Evolutionary conservation across 176 grass and related monocot genomes (phyloP).

Genomic region (Triticum aestivum): IWGSC_CS_RefSeq_v2.1 NC_057806.1:610377305-610377804

Average conservation of each 20-base stretch:
- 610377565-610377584: conserved; percentile 21
- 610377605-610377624: conserved; percentile 60
- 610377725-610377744: conserved; percentile 13
- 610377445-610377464: conserved; percentile 56
- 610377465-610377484: conserved; percentile 62
- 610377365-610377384: neutral
- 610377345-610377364: neutral
- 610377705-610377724: conserved; percentile 20
- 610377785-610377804: conserved; percentile 57
- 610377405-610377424: conserved; percentile 37
- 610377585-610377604: conserved; percentile 34
- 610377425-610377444: conserved; percentile 45
- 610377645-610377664: conserved; percentile 51
- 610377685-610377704: conserved; percentile 59
- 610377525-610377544: neutral
- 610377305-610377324: neutral
- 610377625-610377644: conserved; percentile 39
- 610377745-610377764: conserved; percentile 36
- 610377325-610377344: neutral
- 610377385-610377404: conserved; percentile 2
- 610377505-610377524: conserved; percentile 58
- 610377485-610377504: conserved; percentile 66
- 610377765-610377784: conserved; percentile 84
- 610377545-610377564: neutral
- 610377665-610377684: conserved; percentile 67